phyloP scores from a whole-genome alignment of 2,329 filamentous ascomycete genomes.

The Apiospora arundinis region DNA sequence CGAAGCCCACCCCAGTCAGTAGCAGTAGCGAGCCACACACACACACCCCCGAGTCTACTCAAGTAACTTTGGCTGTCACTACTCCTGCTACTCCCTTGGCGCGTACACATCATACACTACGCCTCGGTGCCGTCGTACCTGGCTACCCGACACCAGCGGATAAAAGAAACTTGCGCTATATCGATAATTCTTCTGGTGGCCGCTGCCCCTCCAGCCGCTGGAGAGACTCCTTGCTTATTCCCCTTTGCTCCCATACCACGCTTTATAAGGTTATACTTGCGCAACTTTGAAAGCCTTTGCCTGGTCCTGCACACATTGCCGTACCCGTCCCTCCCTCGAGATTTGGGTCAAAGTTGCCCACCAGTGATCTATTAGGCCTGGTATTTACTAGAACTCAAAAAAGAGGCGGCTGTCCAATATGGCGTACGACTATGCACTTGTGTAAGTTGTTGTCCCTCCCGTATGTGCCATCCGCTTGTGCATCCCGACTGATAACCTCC shows the following conservation, averaged over 20 bases:
- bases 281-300: not conserved
- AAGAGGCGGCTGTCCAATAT: slow-evolving; percentile 41
- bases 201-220: slow-evolving; percentile 5
- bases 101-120: not conserved
- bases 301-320: not conserved
- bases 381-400: not conserved
- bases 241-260: not conserved
- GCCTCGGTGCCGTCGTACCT: not conserved
- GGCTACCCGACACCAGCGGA: not conserved
- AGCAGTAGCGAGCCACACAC: not conserved
- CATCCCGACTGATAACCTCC: not conserved
- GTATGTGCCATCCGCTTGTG: not conserved
- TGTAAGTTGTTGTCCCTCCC: slow-evolving; percentile 52
- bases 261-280: slow-evolving; percentile 15
- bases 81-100: not conserved
- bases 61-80: slow-evolving; percentile 3
- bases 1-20: not conserved
- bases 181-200: not conserved
- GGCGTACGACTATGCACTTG: slow-evolving; percentile 67
- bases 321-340: not conserved
- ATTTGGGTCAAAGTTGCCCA: slow-evolving; percentile 12
- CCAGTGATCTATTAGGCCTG: slow-evolving; percentile 15
- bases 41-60: no score
- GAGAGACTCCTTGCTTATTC: slow-evolving; percentile 11
- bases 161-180: not conserved